Evolutionary conservation across 2,329 filamentous ascomycete genomes (phyloP), one percentile per base, ranked within the genome.

Genomic region (Pyricularia pennisetigena): DNA sequence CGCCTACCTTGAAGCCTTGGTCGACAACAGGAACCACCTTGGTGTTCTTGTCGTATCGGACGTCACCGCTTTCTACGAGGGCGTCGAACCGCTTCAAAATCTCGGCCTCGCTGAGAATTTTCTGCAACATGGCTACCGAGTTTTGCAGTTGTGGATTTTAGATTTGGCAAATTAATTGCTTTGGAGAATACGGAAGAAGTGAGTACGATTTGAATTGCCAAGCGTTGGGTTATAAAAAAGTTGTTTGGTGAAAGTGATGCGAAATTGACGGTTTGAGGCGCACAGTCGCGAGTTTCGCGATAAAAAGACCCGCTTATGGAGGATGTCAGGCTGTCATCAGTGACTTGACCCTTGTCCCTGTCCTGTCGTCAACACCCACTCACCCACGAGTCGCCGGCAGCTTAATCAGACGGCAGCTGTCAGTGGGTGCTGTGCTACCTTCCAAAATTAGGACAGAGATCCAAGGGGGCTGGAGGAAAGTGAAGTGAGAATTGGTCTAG

Each of bases 11-110:
- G 64, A 41, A 66, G 8, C 65, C 65, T 12, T 49, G n/a, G 65
- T 29, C 16, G 41, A 68, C 67, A 41, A 72, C 70, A 26, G 54
- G 28, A 28, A 67, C 24, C 14, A 67, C 28, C 26, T 59, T 16
- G 10, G n/a, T n/a, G 3, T 73, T 61, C 16, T 68, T 30, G 35
- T 72, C 70, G 68, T 72, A 75, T 20, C 72, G 68, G 26, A 75
- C 71, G 20, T 70, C 62, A 7, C 73, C 74, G 14, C 70, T 66
- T 7, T 68, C 29, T 16, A 71, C 67, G 23, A 71, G 74, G 1
- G 68, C 71, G 68, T 75, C 72, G 66, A 75, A 75, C 7, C 70
- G 68, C 24, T 68, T 67, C 16, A 73, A 70, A 35, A 75, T 68
- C 1, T 49, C 28, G 7, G 68, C 68, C 54, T 74, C 72, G 8